Evolutionary conservation across 768 basidiomycete species (phyloP), one percentile per base, ranked within the genome.

Genomic region (Suillus luteus): DNA sequence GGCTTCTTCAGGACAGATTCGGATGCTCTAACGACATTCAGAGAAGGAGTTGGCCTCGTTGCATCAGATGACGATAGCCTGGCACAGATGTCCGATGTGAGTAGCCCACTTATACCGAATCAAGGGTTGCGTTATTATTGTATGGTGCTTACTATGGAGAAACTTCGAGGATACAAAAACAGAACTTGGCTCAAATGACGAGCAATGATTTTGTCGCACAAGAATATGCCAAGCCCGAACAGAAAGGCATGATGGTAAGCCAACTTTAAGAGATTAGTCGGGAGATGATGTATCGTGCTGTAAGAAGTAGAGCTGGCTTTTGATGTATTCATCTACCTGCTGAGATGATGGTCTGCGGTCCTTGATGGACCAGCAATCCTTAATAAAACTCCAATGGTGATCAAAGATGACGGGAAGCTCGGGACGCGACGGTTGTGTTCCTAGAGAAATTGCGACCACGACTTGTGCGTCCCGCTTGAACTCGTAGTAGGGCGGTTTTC

Each of bases 241-340:
- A 27, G 5, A 41, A 11, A 58, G 24, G 9, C 15, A 27, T 27
- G 31, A 58, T 41, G 40, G 10, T 58, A 58, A 58, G 57, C 57
- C 24, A 12, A 10, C 24, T 17, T 24, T 38, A 7, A 27, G 24
- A 11, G 5, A 40, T 40, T 27, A 41, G 5, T 41, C 24, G 15
- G 24, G 11, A 41, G 22, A 17, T 40, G 38, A 11, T 19, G 17
- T 11, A 17, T 41, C 24, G 19, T 41, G 38, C 17, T 58, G 55
- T 40, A 41, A 58, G 38, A 27, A 8, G 24, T 41, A 5, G 24
- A 58, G 55, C 24, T 58, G 55, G 24, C 3, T 38, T 69, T 61
- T 76, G 75, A 65, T 69, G 15, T 75, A 63, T 12, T 74, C 75
- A 19, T 76, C 77, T 22, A 79, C 57, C 17, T 59, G 22, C 54